phyloP scores from a whole-genome alignment of 768 basidiomycete genomes.

The Tricholoma sp. region DNA sequence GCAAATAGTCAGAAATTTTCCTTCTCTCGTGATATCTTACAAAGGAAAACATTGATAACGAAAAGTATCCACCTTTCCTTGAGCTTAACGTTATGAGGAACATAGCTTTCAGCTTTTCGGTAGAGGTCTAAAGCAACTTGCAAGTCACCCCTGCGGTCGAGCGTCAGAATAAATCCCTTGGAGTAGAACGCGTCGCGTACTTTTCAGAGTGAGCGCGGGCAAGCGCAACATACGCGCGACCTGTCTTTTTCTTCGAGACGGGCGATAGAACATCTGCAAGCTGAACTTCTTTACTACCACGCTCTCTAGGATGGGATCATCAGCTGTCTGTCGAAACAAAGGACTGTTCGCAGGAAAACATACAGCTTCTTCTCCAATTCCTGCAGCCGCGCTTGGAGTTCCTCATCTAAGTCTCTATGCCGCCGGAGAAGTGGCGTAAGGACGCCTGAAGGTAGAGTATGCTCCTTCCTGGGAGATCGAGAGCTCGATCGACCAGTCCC shows the following conservation, averaged over 20 bases:
- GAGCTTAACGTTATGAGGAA: conserved; percentile 82
- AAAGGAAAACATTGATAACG: conserved; percentile 59
- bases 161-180: background rate
- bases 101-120: conserved; percentile 75
- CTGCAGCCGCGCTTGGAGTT: conserved; percentile 55
- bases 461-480: conserved; percentile 32
- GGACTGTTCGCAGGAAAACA: conserved; percentile 22
- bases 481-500: conserved; percentile 22
- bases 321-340: conserved; percentile 1
- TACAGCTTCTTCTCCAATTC: conserved; percentile 75
- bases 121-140: conserved; percentile 77
- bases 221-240: conserved; percentile 77
- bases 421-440: conserved; percentile 59
- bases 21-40: conserved; percentile 40
- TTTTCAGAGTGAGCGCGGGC: conserved; percentile 79
- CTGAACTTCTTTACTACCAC: conserved; percentile 54
- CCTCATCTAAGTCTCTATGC: conserved; percentile 65
- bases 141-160: conserved; percentile 60
- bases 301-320: conserved; percentile 38
- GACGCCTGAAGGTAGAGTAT: conserved; percentile 40
- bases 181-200: conserved; percentile 33
- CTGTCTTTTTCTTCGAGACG: conserved; percentile 75
- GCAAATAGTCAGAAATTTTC: conserved; percentile 39
- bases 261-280: conserved; percentile 64
- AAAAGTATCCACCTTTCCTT: conserved; percentile 85